Base-by-base conservation (phyloP, 2,329 filamentous ascomycete genomes). In the Stagonosporopsis cucurbitacearum region DNA sequence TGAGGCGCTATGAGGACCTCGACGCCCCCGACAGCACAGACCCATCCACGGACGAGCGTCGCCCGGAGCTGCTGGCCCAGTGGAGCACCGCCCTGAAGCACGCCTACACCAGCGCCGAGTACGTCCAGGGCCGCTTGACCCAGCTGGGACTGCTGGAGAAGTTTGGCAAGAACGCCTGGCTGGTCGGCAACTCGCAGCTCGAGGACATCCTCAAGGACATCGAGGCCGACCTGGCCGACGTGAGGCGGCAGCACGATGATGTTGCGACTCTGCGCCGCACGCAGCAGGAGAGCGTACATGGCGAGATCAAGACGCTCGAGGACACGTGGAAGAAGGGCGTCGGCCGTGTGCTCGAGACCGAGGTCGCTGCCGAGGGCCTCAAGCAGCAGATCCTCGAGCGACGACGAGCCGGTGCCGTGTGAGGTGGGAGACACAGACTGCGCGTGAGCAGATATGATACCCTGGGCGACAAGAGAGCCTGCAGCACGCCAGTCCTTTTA, bases 101-200 rank as follows among this genome's bases (percentile, higher is more conserved):
- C 61, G 84, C 86, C 20, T 87, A 87, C 70, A 81, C 81, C 0
- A 82, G 82, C 46, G 81, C 81, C 36, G 80, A 83, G 4, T 87
- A 89, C 70, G 77, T 89, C 20, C 75, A 80, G 2, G 78, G 78
- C 46, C 79, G 86, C 23, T 75, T 83, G 46, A 81, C 82, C 39
- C 86, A 88, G 75, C 84, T 96, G 17, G 79, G 81, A 1, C 82
- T 96, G n/a, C 84, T 96, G 19, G 90, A 95, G 67, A 82, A 82
- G 46, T 88, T 88, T 75, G 95, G 94, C 64, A 91, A 91, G 78
- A 96, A 96, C 75, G 89, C 91, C 9, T 98, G 95, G 94, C 81
- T 99, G 51, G 84, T 96, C 8, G 86, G 86, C 6, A 99, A 99
- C 75, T 86, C 88, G 66, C 86, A 90, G 64, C 76, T 92, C 19